phyloP scores from a whole-genome alignment of 371 early-diverging fungal species.

The Edhazardia aedis region DNA sequence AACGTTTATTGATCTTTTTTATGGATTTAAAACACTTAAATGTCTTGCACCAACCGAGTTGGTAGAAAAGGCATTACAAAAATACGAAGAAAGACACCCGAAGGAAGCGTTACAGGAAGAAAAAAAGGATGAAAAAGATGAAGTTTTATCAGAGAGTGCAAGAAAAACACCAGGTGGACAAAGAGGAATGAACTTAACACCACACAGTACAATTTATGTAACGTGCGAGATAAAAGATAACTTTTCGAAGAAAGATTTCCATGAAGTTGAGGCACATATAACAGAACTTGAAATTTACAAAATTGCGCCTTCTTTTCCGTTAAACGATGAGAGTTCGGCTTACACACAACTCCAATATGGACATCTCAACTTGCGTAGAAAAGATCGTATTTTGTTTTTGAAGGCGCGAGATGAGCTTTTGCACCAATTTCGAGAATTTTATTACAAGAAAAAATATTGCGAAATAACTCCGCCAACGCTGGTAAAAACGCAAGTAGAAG shows the following conservation, averaged over 20 bases:
- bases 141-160: no score
- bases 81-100: no score
- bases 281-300: slow-evolving; percentile 21
- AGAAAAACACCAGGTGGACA: no score
- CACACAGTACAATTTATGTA: slow-evolving; percentile 34
- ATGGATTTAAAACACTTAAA: slow-evolving; percentile 32
- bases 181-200: no score
- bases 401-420: slow-evolving; percentile 66
- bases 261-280: slow-evolving; percentile 37
- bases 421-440: slow-evolving; percentile 75
- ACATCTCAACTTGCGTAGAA: slow-evolving; percentile 81
- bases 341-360: slow-evolving; percentile 69
- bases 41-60: slow-evolving; percentile 16
- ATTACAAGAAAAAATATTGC: slow-evolving; percentile 55
- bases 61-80: slow-evolving; percentile 24
- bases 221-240: slow-evolving; percentile 31
- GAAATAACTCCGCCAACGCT: slow-evolving; percentile 94
- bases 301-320: slow-evolving; percentile 9
- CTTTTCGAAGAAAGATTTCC: slow-evolving; percentile 29
- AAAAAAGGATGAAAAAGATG: no score
- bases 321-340: slow-evolving; percentile 55
- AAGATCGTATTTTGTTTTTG: slow-evolving; percentile 63
- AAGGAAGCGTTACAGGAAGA: no score
- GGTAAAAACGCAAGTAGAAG: slow-evolving; percentile 99
- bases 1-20: slow-evolving; percentile 34